These are phyloP conservation scores for Flaveria linearis DNA, from an alignment of 129 eudicot species.

Conservation along the genomic window DNA sequence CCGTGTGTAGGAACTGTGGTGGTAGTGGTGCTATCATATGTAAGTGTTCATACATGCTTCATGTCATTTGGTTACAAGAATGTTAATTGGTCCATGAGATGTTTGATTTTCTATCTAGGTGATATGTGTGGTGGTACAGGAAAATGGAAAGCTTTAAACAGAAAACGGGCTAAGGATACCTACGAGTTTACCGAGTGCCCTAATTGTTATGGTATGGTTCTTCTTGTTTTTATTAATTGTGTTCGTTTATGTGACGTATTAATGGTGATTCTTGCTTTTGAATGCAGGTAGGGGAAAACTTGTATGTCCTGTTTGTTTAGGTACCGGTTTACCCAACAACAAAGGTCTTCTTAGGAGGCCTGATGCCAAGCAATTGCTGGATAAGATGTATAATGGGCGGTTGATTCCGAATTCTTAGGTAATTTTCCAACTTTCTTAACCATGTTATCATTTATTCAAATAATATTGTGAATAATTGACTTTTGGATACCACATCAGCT, in stretches of 20 bases:
- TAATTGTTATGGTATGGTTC: slow-evolving; percentile 77
- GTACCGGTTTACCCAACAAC: slow-evolving; percentile 95
- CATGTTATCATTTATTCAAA: background rate
- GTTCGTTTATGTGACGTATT: background rate
- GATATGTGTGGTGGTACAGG: slow-evolving; percentile 99
- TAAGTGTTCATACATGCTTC: slow-evolving; percentile 40
- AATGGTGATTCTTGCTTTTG: slow-evolving; percentile 12
- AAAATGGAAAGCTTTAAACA: slow-evolving; percentile 98
- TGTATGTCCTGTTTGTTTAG: slow-evolving; percentile 92
- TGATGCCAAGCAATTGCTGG: slow-evolving; percentile 72
- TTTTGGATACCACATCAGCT: background rate
- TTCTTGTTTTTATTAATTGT: background rate
- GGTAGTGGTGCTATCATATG: slow-evolving; percentile 97
- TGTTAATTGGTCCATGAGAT: slow-evolving; percentile 38
- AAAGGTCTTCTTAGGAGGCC: slow-evolving; percentile 98
- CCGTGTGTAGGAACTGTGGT: slow-evolving; percentile 79
- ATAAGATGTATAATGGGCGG: slow-evolving; percentile 93
- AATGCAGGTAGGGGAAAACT: slow-evolving; percentile 84
- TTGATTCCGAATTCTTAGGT: slow-evolving; percentile 83
- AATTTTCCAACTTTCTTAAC: slow-evolving; percentile 29
- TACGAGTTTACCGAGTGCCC: slow-evolving; percentile 97
- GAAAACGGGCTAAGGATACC: slow-evolving; percentile 96
- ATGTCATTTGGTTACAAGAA: slow-evolving; percentile 4
- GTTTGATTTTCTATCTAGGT: slow-evolving; percentile 69
- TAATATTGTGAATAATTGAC: background rate